phyloP scores from a whole-genome alignment of 2,329 filamentous ascomycete species.

The Blumeriella jaapii region DNA sequence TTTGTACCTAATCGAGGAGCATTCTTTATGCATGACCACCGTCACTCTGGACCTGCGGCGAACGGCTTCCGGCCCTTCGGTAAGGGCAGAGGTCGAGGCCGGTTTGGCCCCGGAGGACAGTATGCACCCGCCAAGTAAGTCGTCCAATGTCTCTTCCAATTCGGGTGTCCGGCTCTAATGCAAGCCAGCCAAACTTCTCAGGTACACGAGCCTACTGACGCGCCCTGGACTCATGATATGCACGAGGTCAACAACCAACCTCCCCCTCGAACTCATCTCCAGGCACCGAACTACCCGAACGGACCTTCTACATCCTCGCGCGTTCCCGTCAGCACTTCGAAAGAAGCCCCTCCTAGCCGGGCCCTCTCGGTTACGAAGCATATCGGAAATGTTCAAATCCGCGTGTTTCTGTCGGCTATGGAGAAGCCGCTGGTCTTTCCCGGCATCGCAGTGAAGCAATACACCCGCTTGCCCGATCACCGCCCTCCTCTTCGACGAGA shows the following conservation, averaged over 20 bases:
- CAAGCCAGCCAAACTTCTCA: slow-evolving; percentile 33
- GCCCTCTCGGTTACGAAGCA: slow-evolving; percentile 74
- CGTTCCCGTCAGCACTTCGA: slow-evolving; percentile 32
- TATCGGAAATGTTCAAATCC: slow-evolving; percentile 74
- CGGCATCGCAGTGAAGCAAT: slow-evolving; percentile 72
- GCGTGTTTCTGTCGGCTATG: slow-evolving; percentile 70
- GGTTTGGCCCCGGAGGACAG: slow-evolving; percentile 42
- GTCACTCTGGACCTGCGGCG: slow-evolving; percentile 62
- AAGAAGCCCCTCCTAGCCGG: slow-evolving; percentile 56
- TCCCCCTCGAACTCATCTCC: slow-evolving; percentile 15
- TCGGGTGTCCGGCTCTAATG: slow-evolving; percentile 18
- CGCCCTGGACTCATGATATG: slow-evolving; percentile 88
- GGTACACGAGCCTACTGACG: slow-evolving; percentile 50
- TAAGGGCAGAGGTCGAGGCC: slow-evolving; percentile 51
- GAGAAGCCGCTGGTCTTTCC: slow-evolving; percentile 59
- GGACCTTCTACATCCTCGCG: slow-evolving; percentile 30
- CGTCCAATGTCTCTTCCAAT: slow-evolving; percentile 17
- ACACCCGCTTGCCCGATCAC: slow-evolving; percentile 90
- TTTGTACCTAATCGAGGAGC: slow-evolving; percentile 90
- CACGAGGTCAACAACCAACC: slow-evolving; percentile 58
- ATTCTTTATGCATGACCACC: slow-evolving; percentile 96
- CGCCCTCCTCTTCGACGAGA: slow-evolving; percentile 87
- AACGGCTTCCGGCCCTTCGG: slow-evolving; percentile 68
- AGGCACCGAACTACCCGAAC: slow-evolving; percentile 17
- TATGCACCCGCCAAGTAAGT: slow-evolving; percentile 54